phyloP scores from a whole-genome alignment of 768 basidiomycete species.

The Sarcodon aspratus region DNA sequence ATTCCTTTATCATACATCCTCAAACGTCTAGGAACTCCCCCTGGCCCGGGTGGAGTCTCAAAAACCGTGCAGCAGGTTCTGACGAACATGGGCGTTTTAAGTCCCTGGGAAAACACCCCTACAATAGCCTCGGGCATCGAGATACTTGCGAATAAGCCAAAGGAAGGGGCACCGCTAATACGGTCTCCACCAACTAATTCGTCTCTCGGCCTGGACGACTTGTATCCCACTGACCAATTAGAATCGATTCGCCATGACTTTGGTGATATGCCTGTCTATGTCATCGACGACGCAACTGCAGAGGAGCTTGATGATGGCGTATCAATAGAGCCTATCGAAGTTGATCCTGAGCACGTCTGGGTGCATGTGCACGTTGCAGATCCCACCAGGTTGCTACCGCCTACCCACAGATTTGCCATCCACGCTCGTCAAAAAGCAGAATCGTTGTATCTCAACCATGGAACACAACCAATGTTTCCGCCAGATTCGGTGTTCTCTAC shows the following conservation, averaged over 20 bases:
- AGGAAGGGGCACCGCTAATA: slow-evolving; percentile 2
- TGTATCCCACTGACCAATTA: slow-evolving; percentile 51
- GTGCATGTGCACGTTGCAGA: slow-evolving; percentile 91
- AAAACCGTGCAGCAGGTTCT: slow-evolving; percentile 35
- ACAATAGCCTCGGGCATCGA: slow-evolving; percentile 1
- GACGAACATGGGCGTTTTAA: slow-evolving; percentile 58
- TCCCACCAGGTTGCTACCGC: slow-evolving; percentile 71
- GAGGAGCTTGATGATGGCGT: slow-evolving; percentile 92
- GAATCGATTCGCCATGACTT: slow-evolving; percentile 79
- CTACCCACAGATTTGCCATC: slow-evolving; percentile 48
- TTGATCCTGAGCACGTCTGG: slow-evolving; percentile 57
- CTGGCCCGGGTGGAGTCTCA: slow-evolving; percentile 14
- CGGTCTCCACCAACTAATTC: slow-evolving; percentile 7
- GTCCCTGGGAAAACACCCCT: slow-evolving; percentile 70
- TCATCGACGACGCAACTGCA: slow-evolving; percentile 73
- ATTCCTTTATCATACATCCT: slow-evolving; percentile 43
- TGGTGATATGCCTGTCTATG: slow-evolving; percentile 68
- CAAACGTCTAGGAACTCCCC: slow-evolving; percentile 33
- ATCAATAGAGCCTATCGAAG: slow-evolving; percentile 60
- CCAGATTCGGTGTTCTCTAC: slow-evolving; percentile 34
- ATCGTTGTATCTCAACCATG: slow-evolving; percentile 56
- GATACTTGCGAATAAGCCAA: slow-evolving; percentile 6
- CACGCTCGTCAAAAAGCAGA: slow-evolving; percentile 39
- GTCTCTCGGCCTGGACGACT: slow-evolving; percentile 46
- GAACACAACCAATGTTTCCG: slow-evolving; percentile 68